Conservation (phyloP, 306 rosid species). For the Hippophae rhamnoides region DNA sequence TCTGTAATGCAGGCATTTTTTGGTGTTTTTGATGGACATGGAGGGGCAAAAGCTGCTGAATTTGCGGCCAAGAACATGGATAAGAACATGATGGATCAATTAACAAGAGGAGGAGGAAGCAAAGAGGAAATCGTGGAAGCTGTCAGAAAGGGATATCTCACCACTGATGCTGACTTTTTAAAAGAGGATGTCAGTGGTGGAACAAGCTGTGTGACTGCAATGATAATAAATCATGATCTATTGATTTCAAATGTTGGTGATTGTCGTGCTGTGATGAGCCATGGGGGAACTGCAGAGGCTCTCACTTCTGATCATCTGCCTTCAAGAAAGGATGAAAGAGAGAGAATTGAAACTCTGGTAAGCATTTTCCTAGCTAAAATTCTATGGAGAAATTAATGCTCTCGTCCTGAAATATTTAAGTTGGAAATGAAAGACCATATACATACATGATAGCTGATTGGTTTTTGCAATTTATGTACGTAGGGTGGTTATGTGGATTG, state of each 20-base stretch:
- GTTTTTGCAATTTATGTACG: neutral
- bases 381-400: neutral
- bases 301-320: constrained; percentile 42
- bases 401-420: neutral
- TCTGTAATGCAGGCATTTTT: constrained; percentile 33
- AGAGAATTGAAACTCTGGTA: constrained; percentile 34
- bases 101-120: constrained; percentile 15
- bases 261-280: constrained; percentile 48
- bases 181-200: constrained; percentile 29
- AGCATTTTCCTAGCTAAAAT: neutral
- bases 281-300: constrained; percentile 39
- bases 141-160: constrained; percentile 30
- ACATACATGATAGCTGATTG: neutral
- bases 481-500: constrained; percentile 48
- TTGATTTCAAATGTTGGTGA: constrained; percentile 46
- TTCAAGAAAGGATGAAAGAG: constrained; percentile 28
- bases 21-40: constrained; percentile 56
- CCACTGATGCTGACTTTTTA: constrained; percentile 27
- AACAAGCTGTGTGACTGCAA: constrained; percentile 38
- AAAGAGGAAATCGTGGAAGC: constrained; percentile 26
- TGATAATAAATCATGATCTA: constrained; percentile 27
- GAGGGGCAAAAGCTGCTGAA: constrained; percentile 42
- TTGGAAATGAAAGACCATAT: neutral
- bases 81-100: constrained; percentile 20
- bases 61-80: constrained; percentile 36